Conservation (phyloP, 345 rosid species). For the Tarenaya hassleriana region DNA sequence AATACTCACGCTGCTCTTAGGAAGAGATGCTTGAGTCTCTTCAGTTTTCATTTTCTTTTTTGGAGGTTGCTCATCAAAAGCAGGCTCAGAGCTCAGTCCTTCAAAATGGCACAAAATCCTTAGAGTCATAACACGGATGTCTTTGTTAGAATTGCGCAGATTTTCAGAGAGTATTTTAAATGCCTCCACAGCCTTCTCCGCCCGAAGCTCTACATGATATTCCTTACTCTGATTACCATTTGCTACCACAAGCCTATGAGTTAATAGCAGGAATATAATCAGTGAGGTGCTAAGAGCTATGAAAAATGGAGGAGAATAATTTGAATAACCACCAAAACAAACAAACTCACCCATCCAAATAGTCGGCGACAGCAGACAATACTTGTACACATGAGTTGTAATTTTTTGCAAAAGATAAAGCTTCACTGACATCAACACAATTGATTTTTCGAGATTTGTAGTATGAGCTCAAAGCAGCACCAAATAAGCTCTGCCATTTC, state of each 20-base stretch:
- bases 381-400: conserved; percentile 62
- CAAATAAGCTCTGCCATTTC: conserved; percentile 69
- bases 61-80: conserved; percentile 35
- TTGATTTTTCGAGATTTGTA: conserved; percentile 29
- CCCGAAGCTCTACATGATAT: conserved; percentile 43
- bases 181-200: conserved; percentile 39
- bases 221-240: conserved; percentile 22
- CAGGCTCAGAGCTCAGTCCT: conserved; percentile 27
- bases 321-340: conserved; percentile 17
- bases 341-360: conserved; percentile 66
- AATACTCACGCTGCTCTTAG: conserved; percentile 46
- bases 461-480: conserved; percentile 57
- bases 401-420: conserved; percentile 51
- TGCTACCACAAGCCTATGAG: conserved; percentile 38
- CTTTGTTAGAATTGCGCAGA: conserved; percentile 61
- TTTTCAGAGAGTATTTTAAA: conserved; percentile 48
- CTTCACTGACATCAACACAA: conserved; percentile 40
- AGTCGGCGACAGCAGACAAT: conserved; percentile 68
- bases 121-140: conserved; percentile 62
- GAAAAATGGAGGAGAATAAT: conserved; percentile 7
- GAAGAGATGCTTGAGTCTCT: conserved; percentile 26
- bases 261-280: conserved; percentile 15
- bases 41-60: conserved; percentile 45
- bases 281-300: conserved; percentile 19
- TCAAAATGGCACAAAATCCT: conserved; percentile 73